Percentiles rank a stretch among this genome's conserved stretches.
These are phyloP conservation scores for Candolleomyces aberdarensis DNA, from an alignment of 768 basidiomycete genomes.

Conservation along the genomic window DNA sequence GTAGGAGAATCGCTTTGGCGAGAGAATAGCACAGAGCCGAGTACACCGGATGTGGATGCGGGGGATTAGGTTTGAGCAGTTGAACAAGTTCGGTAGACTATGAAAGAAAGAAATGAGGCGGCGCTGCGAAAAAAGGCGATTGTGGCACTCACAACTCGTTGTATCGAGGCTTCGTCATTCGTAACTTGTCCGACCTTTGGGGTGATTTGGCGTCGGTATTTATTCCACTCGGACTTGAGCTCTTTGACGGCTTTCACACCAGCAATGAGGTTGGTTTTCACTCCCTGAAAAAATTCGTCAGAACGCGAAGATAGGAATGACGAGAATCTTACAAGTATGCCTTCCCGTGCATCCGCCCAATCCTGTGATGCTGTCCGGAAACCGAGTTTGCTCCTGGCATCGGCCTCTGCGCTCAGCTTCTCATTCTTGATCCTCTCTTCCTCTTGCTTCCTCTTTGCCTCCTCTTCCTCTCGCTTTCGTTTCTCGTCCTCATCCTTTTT, in stretches of 20 bases:
- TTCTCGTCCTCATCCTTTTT: constrained; percentile 35
- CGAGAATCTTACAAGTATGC: constrained; percentile 44
- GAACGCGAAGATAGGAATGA: not conserved
- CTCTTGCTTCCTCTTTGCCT: constrained; percentile 32
- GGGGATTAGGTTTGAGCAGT: constrained; percentile 29
- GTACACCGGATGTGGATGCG: constrained; percentile 49
- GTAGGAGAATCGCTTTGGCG: constrained; percentile 81
- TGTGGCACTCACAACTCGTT: constrained; percentile 52
- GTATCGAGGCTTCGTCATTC: constrained; percentile 58
- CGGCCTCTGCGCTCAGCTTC: constrained; percentile 29
- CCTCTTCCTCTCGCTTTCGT: constrained; percentile 29
- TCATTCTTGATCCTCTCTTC: constrained; percentile 32
- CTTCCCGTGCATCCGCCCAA: constrained; percentile 55
- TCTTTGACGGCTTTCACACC: constrained; percentile 56
- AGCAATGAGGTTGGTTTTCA: constrained; percentile 66
- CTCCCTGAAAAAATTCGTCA: constrained; percentile 33
- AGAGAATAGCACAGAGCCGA: constrained; percentile 82
- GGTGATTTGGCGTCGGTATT: constrained; percentile 72
- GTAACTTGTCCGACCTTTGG: constrained; percentile 89
- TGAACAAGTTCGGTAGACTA: constrained; percentile 39
- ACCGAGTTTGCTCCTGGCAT: constrained; percentile 31
- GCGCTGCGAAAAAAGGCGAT: constrained; percentile 15
- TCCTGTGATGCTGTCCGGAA: constrained; percentile 58
- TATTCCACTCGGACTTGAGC: constrained; percentile 60
- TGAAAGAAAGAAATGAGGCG: constrained; percentile 1